Percentiles rank a stretch among this genome's conserved stretches.
These are phyloP conservation scores for Cryptosporidium canis DNA, from an alignment of 169 alveolate genomes.

Conservation along the genomic window DNA sequence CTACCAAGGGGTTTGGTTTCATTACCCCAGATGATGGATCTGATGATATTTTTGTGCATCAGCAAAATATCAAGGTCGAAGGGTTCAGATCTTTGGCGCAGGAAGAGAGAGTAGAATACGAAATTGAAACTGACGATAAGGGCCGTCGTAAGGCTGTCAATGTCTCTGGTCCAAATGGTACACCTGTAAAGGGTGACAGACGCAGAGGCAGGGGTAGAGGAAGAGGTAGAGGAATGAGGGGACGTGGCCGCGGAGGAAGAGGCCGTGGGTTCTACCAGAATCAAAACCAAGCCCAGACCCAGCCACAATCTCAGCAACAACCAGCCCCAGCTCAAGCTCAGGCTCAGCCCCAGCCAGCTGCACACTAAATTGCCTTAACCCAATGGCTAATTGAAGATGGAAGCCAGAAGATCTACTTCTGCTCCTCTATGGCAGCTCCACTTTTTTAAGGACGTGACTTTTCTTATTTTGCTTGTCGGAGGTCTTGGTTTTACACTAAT, in stretches of 20 bases:
- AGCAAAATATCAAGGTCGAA: constrained; percentile 81
- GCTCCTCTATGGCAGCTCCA: constrained; percentile 10
- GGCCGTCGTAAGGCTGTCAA: constrained; percentile 83
- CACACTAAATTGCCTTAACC: neutral
- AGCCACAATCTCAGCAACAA: constrained; percentile 24
- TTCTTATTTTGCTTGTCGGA: constrained; percentile 34
- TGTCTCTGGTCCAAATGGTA: constrained; percentile 85
- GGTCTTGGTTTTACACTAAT: neutral
- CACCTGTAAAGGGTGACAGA: constrained; percentile 79
- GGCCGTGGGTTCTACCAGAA: constrained; percentile 73
- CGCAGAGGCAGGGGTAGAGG: constrained; percentile 70
- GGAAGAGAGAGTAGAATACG: constrained; percentile 79
- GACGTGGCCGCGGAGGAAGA: constrained; percentile 74
- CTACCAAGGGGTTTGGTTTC: constrained; percentile 84
- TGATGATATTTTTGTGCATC: constrained; percentile 85
- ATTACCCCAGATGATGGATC: constrained; percentile 82
- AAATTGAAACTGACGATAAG: constrained; percentile 77
- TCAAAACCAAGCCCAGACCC: constrained; percentile 18
- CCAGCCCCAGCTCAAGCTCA: neutral
- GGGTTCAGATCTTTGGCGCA: constrained; percentile 82
- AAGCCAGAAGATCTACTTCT: neutral
- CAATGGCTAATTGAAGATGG: neutral
- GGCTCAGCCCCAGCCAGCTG: neutral
- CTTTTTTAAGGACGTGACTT: constrained; percentile 11
- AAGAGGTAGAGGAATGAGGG: constrained; percentile 71